A percentile compares a stretch with the other conserved stretches of the same genome.
phyloP scores from a whole-genome alignment of 2,329 filamentous ascomycete genomes.

The Cladophialophora bantiana region DNA sequence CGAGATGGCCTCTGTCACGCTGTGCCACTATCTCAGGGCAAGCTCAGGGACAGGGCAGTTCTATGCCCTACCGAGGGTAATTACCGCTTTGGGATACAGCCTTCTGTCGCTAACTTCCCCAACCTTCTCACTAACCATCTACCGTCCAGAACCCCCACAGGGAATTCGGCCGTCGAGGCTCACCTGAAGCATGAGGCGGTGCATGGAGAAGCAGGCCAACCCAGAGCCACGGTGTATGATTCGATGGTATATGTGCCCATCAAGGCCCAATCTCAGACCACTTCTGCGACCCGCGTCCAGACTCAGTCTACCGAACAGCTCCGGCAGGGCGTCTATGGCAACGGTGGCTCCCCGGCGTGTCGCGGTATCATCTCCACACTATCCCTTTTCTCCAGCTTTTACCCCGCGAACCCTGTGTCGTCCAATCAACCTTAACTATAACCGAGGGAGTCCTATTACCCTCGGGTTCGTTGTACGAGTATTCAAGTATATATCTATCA shows the following conservation, averaged over 20 bases:
- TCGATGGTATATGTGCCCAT: background rate
- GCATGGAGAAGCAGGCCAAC: background rate
- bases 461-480: background rate
- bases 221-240: background rate
- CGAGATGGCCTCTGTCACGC: background rate
- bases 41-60: background rate
- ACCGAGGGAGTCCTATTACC: conserved; percentile 7
- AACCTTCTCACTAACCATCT: background rate
- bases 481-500: background rate
- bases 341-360: background rate
- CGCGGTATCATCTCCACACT: background rate
- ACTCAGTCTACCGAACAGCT: background rate
- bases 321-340: background rate
- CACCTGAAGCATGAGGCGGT: background rate
- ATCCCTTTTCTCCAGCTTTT: conserved; percentile 5
- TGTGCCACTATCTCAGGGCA: no score
- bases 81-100: background rate
- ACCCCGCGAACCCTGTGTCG: conserved; percentile 8
- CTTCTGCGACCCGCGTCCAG: background rate
- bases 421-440: background rate
- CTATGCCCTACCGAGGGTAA: conserved; percentile 4
- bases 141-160: background rate
- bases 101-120: background rate
- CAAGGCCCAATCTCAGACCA: background rate
- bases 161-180: background rate